Evolutionary conservation across 2,329 filamentous ascomycete species (phyloP), one percentile per base, ranked within the genome.

Genomic region (Canariomyces notabilis): DNA sequence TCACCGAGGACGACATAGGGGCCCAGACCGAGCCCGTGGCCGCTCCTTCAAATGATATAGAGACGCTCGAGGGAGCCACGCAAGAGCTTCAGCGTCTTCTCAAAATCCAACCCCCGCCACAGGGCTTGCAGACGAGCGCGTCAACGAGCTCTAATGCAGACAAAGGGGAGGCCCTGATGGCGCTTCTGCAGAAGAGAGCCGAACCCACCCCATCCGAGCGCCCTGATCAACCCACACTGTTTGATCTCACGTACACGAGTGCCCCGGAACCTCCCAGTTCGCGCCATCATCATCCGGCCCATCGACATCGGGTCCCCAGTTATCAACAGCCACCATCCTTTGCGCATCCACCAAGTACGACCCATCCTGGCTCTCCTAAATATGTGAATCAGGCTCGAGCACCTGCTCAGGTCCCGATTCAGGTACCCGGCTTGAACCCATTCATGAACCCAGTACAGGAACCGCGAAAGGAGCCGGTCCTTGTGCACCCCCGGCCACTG

Each of bases 1-100:
- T 76, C 42, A 80, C 80, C 6, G 80, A 85, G 61, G 83, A 87
- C 44, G 82, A 86, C 42, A 60, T 67, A n/a, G 67, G 69, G 54
- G 61, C 64, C 36, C 64, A 74, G 52, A 64, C 64, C 6, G 64
- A 70, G 22, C 56, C 64, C 15, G 57, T 65, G 14, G 54, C 59
- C 14, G 52, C 54, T 32, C 42, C 59, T 35, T 46, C 58, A 16
- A 59, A 62, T 23, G 60, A 64, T 23, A 65, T 73, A 35, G 69
- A 74, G 45, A 73, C 72, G 1, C 60, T 77, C 8, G 74, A 73
- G 49, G 74, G 71, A 8, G 74, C 76, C 8, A 76, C 70, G 12
- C 64, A 63, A 43, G 76, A 78, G 51, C 61, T 82, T 6, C 76
- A 75, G 44, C 73, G 74, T 4, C 63, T 82, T 5, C 65, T 82